Percentiles rank a stretch among this genome's conserved stretches.
Evolutionary conservation across 2,329 filamentous ascomycete genomes (phyloP).

Genomic region (Arthrobotrys megalospora): DNA sequence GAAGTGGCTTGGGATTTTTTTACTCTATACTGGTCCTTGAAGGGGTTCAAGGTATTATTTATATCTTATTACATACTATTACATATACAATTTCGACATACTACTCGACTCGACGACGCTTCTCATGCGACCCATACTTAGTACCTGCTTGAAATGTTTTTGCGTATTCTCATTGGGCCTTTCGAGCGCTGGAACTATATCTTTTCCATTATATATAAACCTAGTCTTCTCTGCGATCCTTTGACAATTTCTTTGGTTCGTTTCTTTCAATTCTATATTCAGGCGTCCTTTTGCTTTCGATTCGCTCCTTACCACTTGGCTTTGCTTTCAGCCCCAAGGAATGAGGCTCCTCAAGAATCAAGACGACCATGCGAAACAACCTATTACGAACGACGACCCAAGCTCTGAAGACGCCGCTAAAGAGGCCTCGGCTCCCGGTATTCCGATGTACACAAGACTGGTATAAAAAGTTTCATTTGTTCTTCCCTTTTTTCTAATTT

Average conservation of each 20-base stretch:
- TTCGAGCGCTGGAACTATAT: constrained; percentile 17
- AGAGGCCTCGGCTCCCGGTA: background rate
- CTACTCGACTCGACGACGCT: constrained; percentile 13
- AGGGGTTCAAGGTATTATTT: constrained; percentile 20
- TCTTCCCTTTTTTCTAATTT: background rate
- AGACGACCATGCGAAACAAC: constrained; percentile 11
- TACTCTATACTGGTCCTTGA: constrained; percentile 12
- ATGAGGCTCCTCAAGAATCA: background rate
- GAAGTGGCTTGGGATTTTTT: constrained; percentile 26
- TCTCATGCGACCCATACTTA: constrained; percentile 5
- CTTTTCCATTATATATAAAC: constrained; percentile 25
- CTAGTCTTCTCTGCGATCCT: constrained; percentile 4
- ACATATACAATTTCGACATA: constrained; percentile 14
- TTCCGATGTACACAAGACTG: constrained; percentile 14
- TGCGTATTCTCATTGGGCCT: constrained; percentile 7
- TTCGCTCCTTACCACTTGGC: background rate
- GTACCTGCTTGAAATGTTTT: constrained; percentile 8
- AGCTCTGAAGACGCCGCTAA: background rate
- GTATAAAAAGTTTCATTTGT: constrained; percentile 16
- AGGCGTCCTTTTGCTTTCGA: constrained; percentile 11
- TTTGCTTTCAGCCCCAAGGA: background rate
- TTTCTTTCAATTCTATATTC: constrained; percentile 4
- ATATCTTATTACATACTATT: constrained; percentile 33
- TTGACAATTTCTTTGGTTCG: background rate
- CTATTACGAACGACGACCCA: background rate